Evolutionary conservation across 208 protist genomes (phyloP), one percentile per base, ranked within the genome.

Genomic region (Plasmodiophora brassicae): DNA sequence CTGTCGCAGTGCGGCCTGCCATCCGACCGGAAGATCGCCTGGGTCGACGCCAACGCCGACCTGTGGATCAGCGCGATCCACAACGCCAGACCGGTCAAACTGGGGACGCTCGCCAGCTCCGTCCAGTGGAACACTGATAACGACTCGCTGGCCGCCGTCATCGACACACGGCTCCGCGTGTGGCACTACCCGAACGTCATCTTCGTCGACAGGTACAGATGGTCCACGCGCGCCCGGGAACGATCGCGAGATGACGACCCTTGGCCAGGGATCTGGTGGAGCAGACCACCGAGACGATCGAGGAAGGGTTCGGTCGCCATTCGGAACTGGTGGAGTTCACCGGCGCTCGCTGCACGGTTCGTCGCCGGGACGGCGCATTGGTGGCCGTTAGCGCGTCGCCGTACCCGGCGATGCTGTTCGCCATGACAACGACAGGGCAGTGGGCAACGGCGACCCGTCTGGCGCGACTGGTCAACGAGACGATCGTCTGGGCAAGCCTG

Each of bases 141-240:
- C 1, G 84, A 86, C 43, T n/a, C 50, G 5, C n/a, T 86, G 20
- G 50, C 50, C 20, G 5, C 14, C 50, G 36, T 86, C 28, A 28
- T n/a, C 84, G 84, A 86, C 28, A 57, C 45, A 54, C 45, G 44
- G 45, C 46, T 86, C 36, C 50, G 45, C 10, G 43, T 86, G 10
- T 86, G 84, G 84, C n/a, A 86, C n/a, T 86, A 86, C 50, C 14
- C 84, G 28, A 86, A 86, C 28, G 50, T 86, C 10, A 36, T 86
- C 14, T 86, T 78, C 41, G n/a, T 32, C 65, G 65, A 78, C n/a
- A 5, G n/a, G n/a, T n/a, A n/a, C n/a, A n/a, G n/a, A n/a, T n/a
- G n/a, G n/a, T n/a, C n/a, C n/a, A n/a, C n/a, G n/a, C n/a, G n/a
- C n/a, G n/a, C n/a, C n/a, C n/a, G n/a, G n/a, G n/a, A n/a, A n/a